phyloP scores from a whole-genome alignment of 2,329 filamentous ascomycete genomes.

The Thelonectria rubi region DNA sequence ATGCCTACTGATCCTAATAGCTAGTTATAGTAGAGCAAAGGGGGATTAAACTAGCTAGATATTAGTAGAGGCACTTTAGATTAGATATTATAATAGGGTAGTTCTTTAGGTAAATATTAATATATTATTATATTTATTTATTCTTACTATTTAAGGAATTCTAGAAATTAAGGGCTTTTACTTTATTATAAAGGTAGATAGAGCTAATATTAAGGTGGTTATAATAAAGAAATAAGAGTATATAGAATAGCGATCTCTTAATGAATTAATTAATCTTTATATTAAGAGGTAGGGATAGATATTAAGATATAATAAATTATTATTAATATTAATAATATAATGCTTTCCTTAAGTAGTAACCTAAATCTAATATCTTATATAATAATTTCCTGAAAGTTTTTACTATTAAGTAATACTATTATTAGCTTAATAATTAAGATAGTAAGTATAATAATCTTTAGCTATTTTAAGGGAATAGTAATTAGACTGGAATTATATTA shows the following conservation, averaged over 20 bases:
- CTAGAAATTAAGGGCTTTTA: background rate
- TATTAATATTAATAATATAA: background rate
- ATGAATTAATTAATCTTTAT: background rate
- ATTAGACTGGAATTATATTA: slow-evolving; percentile 3
- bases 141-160: background rate
- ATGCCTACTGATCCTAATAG: background rate
- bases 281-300: background rate
- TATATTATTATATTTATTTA: background rate
- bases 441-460: slow-evolving; percentile 10
- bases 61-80: too few species aligned
- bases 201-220: background rate
- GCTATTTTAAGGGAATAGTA: background rate
- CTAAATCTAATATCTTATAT: slow-evolving; percentile 2
- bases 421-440: background rate
- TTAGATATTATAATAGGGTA: background rate
- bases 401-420: background rate
- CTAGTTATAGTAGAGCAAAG: background rate
- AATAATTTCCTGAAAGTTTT: slow-evolving; percentile 1
- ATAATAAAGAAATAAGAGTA: slow-evolving; percentile 1
- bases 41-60: background rate
- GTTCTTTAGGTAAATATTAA: background rate
- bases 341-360: slow-evolving; percentile 11
- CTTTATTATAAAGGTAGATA: background rate
- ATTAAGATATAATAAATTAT: slow-evolving; percentile 15
- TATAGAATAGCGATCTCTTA: background rate